These are phyloP conservation scores for Metschnikowia peoriensis DNA, from an alignment of 805 yeast species.

Conservation along the genomic window DNA sequence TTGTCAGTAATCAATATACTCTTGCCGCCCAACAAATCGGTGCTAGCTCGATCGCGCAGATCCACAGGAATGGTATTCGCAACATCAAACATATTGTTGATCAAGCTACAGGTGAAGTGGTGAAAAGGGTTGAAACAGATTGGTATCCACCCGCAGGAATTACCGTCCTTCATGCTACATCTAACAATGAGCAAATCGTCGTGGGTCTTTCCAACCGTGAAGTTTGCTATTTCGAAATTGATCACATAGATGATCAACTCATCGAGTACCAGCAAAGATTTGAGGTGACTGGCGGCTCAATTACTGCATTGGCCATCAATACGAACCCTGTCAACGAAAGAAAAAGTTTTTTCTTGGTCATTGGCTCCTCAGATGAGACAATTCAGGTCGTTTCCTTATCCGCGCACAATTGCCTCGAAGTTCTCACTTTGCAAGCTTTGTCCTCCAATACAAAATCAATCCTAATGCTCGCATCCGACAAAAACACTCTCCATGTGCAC, in stretches of 20 bases:
- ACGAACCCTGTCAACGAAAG: conserved; percentile 48
- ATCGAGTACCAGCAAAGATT: conserved; percentile 66
- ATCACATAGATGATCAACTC: conserved; percentile 54
- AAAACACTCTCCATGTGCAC: conserved; percentile 47
- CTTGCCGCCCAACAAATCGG: conserved; percentile 72
- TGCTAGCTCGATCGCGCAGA: conserved; percentile 59
- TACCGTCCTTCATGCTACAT: conserved; percentile 54
- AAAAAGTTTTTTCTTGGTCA: conserved; percentile 57
- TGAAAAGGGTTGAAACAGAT: conserved; percentile 32
- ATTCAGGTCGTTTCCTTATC: conserved; percentile 65
- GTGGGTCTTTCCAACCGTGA: conserved; percentile 72
- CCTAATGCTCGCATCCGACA: conserved; percentile 19
- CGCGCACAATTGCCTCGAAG: conserved; percentile 56
- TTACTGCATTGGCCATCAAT: conserved; percentile 45
- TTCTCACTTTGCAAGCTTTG: conserved; percentile 63
- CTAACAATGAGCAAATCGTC: conserved; percentile 66
- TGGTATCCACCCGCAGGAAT: conserved; percentile 88
- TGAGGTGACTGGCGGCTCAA: conserved; percentile 49
- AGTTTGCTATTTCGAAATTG: conserved; percentile 79
- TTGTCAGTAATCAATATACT: conserved; percentile 58
- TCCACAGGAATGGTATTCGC: conserved; percentile 67
- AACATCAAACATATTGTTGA: conserved; percentile 36
- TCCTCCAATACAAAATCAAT: conserved; percentile 43
- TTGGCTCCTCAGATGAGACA: conserved; percentile 71
- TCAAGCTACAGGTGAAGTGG: conserved; percentile 6